A percentile compares a stretch with the other conserved stretches of the same genome.
Evolutionary conservation across 257 asterid genomes (phyloP).

Genomic region (Gentiana macrophylla): DNA sequence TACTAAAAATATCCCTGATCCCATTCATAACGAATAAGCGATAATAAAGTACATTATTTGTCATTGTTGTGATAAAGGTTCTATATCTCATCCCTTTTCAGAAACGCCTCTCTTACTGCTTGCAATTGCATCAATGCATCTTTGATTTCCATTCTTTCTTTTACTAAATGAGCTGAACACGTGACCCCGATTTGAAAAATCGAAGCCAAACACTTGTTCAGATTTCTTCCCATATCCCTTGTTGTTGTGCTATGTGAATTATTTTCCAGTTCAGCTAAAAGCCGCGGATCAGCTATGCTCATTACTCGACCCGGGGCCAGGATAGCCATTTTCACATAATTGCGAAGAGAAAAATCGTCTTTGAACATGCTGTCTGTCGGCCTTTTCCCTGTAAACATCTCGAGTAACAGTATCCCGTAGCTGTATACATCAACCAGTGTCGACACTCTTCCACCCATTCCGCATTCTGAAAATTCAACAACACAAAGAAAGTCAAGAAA

Average conservation of each 20-base stretch:
- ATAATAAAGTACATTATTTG: too few relatives aligned
- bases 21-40: too few relatives aligned
- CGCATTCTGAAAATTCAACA: background rate
- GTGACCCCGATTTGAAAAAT: constrained; percentile 14
- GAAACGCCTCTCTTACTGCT: background rate
- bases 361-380: background rate
- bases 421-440: constrained; percentile 7
- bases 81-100: background rate
- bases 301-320: constrained; percentile 3
- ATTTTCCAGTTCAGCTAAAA: background rate
- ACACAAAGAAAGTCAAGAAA: background rate
- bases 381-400: constrained; percentile 4
- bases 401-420: background rate
- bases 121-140: constrained; percentile 15
- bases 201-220: constrained; percentile 6
- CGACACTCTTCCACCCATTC: background rate
- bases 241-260: background rate
- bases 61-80: too few relatives aligned
- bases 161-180: constrained; percentile 17
- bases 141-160: constrained; percentile 15
- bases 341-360: constrained; percentile 5
- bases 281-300: constrained; percentile 9
- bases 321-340: constrained; percentile 8
- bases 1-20: too few relatives aligned
- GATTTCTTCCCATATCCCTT: background rate